Conservation (phyloP, 2,329 filamentous ascomycete genomes). For the Cladorrhinum sp. region DNA sequence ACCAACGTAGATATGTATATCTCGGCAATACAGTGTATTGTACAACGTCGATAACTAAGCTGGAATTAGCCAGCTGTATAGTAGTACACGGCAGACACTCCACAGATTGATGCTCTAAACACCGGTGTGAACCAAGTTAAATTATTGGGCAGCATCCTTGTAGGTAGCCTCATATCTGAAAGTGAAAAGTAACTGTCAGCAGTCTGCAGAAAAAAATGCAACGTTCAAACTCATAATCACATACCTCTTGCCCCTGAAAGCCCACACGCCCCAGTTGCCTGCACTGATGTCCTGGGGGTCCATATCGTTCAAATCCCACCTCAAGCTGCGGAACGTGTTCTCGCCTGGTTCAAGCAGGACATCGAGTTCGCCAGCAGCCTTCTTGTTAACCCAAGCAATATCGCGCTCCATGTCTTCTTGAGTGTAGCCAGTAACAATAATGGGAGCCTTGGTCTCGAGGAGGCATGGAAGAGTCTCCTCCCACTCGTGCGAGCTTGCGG, state of each 20-base stretch:
- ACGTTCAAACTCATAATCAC: conserved; percentile 29
- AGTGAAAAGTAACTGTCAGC: conserved; percentile 32
- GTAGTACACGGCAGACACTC: background rate
- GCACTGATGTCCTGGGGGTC: conserved; percentile 92
- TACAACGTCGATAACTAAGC: background rate
- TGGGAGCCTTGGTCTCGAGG: conserved; percentile 91
- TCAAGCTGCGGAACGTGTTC: conserved; percentile 87
- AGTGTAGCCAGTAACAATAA: conserved; percentile 94
- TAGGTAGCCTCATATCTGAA: conserved; percentile 61
- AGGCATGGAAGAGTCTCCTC: conserved; percentile 83
- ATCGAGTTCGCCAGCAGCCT: conserved; percentile 86
- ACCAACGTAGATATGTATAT: too few relatives aligned
- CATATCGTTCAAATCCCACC: conserved; percentile 95
- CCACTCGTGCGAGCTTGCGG: conserved; percentile 92
- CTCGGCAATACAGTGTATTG: background rate
- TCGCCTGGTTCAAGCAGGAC: conserved; percentile 87
- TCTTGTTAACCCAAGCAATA: conserved; percentile 83
- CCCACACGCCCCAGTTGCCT: conserved; percentile 97
- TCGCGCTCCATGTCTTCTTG: conserved; percentile 93
- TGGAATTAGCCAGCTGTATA: background rate
- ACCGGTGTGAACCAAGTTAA: background rate
- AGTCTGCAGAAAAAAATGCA: background rate
- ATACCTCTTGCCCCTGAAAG: conserved; percentile 94
- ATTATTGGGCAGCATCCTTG: conserved; percentile 33
- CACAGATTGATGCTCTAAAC: background rate